Base-by-base conservation (phyloP, 768 basidiomycete genomes). In the Agrocybe praecox region DNA sequence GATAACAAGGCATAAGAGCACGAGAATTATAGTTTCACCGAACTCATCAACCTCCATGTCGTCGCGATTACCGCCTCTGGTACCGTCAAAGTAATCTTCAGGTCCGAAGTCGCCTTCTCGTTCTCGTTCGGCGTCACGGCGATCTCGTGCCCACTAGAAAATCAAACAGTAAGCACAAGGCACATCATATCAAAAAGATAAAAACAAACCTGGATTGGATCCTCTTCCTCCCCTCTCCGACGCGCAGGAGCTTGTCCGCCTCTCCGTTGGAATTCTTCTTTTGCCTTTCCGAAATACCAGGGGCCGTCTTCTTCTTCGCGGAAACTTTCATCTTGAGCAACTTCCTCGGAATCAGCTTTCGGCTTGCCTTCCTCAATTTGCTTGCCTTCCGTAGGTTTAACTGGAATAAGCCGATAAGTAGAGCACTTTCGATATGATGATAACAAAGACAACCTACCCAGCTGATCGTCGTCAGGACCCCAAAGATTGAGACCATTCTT, bases 241-340 rank as follows among this genome's bases (percentile, higher is more conserved):
- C 63, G 56, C 56, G 71, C 59, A 22, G 58, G 62, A n/a, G 64
- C 65, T 50, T 80, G 77, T 1, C 75, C 74, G 50, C 70, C 76
- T 57, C 77, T 74, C 21, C 86, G 82, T 57, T 78, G 78, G 66
- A 90, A 90, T 52, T 94, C 89, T 55, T 93, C 92, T 58, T 81
- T 83, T 5, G 92, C 90, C 64, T 88, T 92, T 8, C 92, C 92
- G 42, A 92, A 70, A 65, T 94, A 92, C 92, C 92, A 94, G 6
- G 84, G 78, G 5, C 82, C 85, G 12, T 86, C 88, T 47, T 88
- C 89, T 15, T 83, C 80, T 49, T 82, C 81, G 21, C 59, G 52
- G 49, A 69, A 68, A 23, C 63, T 53, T 18, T 72, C 77, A 47
- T 78, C 72, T 23, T 78, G 66, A 22, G 56, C 53, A 5, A 53